Conservation (phyloP, 2,329 filamentous ascomycete species). For the Massarina eburnea region DNA sequence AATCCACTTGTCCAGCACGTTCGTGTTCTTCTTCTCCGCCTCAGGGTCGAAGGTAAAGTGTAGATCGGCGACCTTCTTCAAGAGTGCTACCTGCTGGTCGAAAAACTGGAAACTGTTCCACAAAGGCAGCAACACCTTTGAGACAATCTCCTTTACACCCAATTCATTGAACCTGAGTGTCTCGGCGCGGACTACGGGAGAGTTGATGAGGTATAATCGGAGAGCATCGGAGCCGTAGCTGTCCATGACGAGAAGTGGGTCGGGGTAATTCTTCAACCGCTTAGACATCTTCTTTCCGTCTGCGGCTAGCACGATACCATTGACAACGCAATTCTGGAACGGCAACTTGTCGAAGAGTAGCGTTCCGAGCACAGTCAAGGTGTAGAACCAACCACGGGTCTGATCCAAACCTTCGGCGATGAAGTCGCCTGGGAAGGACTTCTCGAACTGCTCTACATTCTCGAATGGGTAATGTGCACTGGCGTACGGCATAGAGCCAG, state of each 20-base stretch:
- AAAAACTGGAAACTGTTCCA: conserved; percentile 99
- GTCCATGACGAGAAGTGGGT: conserved; percentile 78
- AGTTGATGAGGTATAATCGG: conserved; percentile 95
- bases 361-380: conserved; percentile 81
- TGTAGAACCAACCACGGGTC: conserved; percentile 97
- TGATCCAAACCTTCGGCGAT: conserved; percentile 93
- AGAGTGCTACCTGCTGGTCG: conserved; percentile 78
- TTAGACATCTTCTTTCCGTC: conserved; percentile 99
- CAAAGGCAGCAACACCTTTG: conserved; percentile 83
- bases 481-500: conserved; percentile 92
- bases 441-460: conserved; percentile 77
- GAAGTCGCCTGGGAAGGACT: conserved; percentile 87
- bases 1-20: conserved; percentile 97
- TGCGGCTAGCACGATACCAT: conserved; percentile 89
- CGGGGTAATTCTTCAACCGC: conserved; percentile 92
- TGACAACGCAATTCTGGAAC: conserved; percentile 96
- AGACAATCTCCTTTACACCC: conserved; percentile 92
- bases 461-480: conserved; percentile 91
- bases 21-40: conserved; percentile 74
- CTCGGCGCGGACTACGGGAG: conserved; percentile 88
- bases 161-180: conserved; percentile 87
- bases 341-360: conserved; percentile 83
- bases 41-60: conserved; percentile 79
- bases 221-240: conserved; percentile 91
- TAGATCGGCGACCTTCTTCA: conserved; percentile 80